Base-by-base conservation (phyloP, 192 early-diverging fungal species). In the Coemansia sp. region DNA sequence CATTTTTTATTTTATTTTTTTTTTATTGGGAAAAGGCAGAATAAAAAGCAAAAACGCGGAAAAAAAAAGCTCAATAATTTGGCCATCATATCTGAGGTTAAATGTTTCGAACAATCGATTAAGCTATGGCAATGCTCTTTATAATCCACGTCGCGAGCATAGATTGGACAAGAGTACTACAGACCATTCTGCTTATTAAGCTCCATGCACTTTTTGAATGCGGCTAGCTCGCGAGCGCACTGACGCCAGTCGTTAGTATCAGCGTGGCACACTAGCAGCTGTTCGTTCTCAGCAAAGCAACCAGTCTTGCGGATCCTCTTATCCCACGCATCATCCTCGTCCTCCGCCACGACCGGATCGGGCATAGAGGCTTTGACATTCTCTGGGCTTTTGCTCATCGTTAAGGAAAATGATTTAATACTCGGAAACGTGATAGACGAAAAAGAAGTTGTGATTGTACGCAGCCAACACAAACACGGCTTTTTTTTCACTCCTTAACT, bases 161-260 rank as follows among this genome's bases (percentile, higher is more conserved):
- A 20, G 47, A 50, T 50, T n/a, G 44, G 9, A 47, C 18, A 36
- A 36, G 27, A 29, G 29, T 44, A 62, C 16, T 18, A 34, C 13
- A 60, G 73, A 24, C 18, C 4, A 33, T 7, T 65, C 41, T 38
- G 58, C 20, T 55, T 66, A 29, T 65, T 15, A 0, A 41, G 52
- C 18, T 85, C 83, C 86, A 88, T 95, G 69, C 96, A 98, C 15
- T 88, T 79, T 38, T 87, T 83, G 80, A 98, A 98, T 31, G 79
- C 86, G n/a, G 74, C 36, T 88, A 98, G 90, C 70, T 94, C 92
- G 34, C 80, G 83, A 47, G 85, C 72, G 73, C 96, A 98, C 46
- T 86, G 76, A 44, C 96, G 88, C 94, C 94, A 98, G 81, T 98
- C 96, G 64, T 91, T 88, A 16, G 87, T 93, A 55, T 95, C 92